Base-by-base conservation (phyloP, 140 eudicot species). In the Anethum foeniculum region DNA sequence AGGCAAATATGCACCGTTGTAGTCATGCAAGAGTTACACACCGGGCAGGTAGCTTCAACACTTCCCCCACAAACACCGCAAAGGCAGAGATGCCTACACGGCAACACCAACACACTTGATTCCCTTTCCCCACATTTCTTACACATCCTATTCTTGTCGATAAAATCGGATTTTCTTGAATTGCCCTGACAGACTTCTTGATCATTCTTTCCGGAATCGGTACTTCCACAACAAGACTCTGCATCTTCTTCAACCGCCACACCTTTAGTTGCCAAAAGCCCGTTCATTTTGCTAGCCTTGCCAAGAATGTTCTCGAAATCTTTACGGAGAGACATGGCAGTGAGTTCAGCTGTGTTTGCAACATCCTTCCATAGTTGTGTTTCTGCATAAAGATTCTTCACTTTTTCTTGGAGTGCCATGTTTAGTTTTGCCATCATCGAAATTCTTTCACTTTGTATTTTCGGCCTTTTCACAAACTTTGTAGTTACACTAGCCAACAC, bases 141-240 rank as follows among this genome's bases (percentile, higher is more conserved):
- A 83, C 90, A 86, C 84, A 73, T 67, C 78, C 75, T 79, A 21
- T 68, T 82, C 16, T 79, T 46, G n/a, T 30, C 79, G 0, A 7
- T 56, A 23, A 7, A 21, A 0, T 6, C 25, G 0, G 62, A 54
- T 5, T 19, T 54, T 54, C 3, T 54, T 0, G 62, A 6, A 51
- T 7, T 51, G 28, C 68, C 68, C 32, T 60, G 68, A 30, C 36
- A 19, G 43, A 12, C 23, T 14, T 5, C 73, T 67, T 67, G 41
- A 27, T 6, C 3, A 8, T 28, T 78, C 19, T 34, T 19, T 23
- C 72, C 80, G 19, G 27, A 49, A 58, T 71, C 86, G 32, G 27
- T 86, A 75, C 89, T 86, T 16, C 85, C 89, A 52, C 84, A 86
- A 84, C 89, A 86, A 9, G 89, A 86, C 81, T 86, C 86, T n/a